phyloP scores from a whole-genome alignment of 257 asterid genomes.

The Solanum infundibuliforme region DNA sequence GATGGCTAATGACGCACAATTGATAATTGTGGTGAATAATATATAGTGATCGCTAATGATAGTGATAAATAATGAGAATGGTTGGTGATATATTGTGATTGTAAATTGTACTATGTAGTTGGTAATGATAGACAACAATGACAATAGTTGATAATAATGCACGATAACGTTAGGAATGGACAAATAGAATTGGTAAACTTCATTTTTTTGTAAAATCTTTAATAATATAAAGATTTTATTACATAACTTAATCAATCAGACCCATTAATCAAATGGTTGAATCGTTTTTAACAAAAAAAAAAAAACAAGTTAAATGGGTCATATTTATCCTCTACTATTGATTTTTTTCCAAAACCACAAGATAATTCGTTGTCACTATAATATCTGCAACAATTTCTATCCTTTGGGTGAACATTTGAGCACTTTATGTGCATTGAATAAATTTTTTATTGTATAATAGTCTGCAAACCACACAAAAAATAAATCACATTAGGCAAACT shows the following conservation, averaged over 20 bases:
- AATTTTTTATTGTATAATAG: no score
- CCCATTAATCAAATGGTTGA: not conserved
- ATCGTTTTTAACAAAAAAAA: not conserved
- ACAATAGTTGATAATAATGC: not conserved
- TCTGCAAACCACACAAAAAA: no score
- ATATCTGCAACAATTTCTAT: no score
- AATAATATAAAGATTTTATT: not conserved
- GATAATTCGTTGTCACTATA: no score
- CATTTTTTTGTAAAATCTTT: not conserved
- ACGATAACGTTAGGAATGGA: rapidly evolving
- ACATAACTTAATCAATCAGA: no score
- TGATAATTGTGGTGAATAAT: not conserved
- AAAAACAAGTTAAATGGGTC: not conserved
- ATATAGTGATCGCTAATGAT: not conserved
- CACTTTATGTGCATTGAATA: no score
- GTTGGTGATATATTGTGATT: not conserved
- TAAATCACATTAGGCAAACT: no score
- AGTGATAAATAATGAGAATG: not conserved
- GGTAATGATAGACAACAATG: not conserved
- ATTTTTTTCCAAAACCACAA: no score
- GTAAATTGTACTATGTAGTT: not conserved
- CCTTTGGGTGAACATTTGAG: no score
- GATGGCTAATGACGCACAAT: not conserved
- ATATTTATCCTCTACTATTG: not conserved
- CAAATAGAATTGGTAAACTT: not conserved